Base-by-base conservation (phyloP, 306 rosid species). In the Citrullus mucosospermus region DNA sequence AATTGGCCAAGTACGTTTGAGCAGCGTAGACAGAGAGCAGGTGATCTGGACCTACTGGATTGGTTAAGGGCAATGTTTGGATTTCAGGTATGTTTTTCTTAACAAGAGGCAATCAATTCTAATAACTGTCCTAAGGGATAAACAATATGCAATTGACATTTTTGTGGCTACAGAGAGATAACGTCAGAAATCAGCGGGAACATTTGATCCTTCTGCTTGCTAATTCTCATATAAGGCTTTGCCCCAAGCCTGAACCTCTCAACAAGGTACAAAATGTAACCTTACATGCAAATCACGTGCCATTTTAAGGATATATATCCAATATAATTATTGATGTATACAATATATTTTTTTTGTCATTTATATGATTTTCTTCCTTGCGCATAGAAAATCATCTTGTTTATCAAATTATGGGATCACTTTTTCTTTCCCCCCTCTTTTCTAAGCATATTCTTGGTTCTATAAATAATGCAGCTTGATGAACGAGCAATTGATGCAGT, bases 11-110 rank as follows among this genome's bases (percentile, higher is more conserved):
- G 80, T 87, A 50, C 93, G 59, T 92, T 92, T 39, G 97, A 94
- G 87, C 92, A 82, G 62, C 90, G 83, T 13, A 87, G 96, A 82
- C 98, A 92, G 84, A 88, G 81, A 87, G 82, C 90, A 62, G 96
- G 92, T 56, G 97, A 94, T 44, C 77, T 90, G 76, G 98, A 94
- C 86, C 82, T 94, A 70, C 97, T 94, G 77, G 97, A 93, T 88
- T 93, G 98, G 98, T 91, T 93, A 48, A 92, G 94, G 87, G 89
- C 96, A 85, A 93, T 88, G 94, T 93, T 93, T 65, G 98, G 98
- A 30, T 93, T 93, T 81, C 98, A 93, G 98, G 98, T 82, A 85
- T 36, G 89, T 83, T 59, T 62, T 79, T 18, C 20, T 14, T 22
- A 59, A 77, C 28, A 57, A 39, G 25, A 75, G 53, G 65, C 15